Evolutionary conservation across 441 rosid species (phyloP).

Genomic region (Populus hybrid): DNA sequence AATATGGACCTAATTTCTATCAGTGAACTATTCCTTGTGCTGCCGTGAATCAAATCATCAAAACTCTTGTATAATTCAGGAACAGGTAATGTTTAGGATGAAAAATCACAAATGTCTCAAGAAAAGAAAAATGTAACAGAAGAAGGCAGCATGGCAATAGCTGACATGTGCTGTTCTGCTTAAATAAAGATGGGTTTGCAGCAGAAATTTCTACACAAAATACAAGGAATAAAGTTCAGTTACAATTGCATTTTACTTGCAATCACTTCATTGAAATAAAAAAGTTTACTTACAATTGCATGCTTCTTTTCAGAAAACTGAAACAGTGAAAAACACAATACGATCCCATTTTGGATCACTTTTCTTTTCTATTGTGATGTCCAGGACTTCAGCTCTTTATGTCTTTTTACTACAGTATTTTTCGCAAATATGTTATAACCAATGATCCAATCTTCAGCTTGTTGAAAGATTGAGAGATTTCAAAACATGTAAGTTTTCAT

Average conservation of each 20-base stretch:
- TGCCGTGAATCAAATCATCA: no score
- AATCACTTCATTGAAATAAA: neutral
- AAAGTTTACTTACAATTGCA: constrained; percentile 13
- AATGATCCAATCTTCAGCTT: constrained; percentile 11
- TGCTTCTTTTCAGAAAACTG: neutral
- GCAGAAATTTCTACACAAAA: neutral
- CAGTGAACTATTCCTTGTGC: no score
- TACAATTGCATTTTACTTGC: no score
- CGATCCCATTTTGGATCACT: neutral
- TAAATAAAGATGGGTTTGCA: neutral
- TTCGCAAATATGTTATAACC: neutral
- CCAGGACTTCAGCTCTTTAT: neutral
- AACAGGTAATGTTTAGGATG: no score
- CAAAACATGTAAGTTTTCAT: neutral
- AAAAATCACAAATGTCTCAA: no score
- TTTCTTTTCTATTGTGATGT: neutral
- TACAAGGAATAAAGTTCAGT: neutral
- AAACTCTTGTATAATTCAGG: no score
- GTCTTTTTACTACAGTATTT: constrained; percentile 3
- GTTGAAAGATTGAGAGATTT: constrained; percentile 5
- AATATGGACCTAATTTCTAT: no score
- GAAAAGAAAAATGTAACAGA: no score
- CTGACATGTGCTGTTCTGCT: no score
- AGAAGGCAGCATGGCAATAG: no score
- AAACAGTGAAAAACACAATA: constrained; percentile 1